These are phyloP conservation scores for Cercophora scortea DNA, from an alignment of 495 filamentous ascomycete species.

Conservation along the genomic window DNA sequence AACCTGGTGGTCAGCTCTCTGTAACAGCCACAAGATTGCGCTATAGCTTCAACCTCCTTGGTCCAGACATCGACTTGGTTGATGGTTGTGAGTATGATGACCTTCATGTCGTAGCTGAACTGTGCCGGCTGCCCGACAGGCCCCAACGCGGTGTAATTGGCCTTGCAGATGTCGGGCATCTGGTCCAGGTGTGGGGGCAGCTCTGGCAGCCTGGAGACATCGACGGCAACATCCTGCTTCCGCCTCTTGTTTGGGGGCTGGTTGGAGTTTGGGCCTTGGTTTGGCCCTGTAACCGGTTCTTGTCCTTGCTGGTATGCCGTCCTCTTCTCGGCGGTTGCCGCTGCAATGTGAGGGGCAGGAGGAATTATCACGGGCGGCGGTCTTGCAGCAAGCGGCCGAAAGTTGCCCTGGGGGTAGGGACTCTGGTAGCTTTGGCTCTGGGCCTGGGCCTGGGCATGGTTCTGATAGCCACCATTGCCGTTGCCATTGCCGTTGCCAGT, in stretches of 20 bases:
- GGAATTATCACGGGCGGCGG: not conserved
- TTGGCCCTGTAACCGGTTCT: too few relatives aligned
- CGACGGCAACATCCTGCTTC: not conserved
- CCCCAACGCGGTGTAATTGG: not conserved
- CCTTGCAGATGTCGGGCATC: slow-evolving; percentile 5
- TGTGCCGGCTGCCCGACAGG: not conserved
- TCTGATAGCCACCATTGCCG: not conserved
- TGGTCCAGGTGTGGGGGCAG: slow-evolving; percentile 2
- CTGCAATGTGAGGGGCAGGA: not conserved
- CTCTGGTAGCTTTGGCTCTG: not conserved
- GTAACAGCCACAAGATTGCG: slow-evolving; percentile 8
- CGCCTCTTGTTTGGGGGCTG: not conserved
- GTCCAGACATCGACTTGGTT: slow-evolving; percentile 7
- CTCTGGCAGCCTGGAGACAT: not conserved
- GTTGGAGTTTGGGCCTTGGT: not conserved
- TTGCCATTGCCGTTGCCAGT: not conserved
- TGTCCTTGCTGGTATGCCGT: not conserved
- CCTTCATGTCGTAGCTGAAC: slow-evolving; percentile 8
- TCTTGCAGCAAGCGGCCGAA: not conserved
- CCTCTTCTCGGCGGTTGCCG: not conserved
- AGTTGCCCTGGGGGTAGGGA: not conserved
- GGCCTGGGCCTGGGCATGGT: not conserved
- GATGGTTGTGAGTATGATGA: slow-evolving; percentile 4
- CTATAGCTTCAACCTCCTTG: slow-evolving; percentile 12
- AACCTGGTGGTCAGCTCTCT: slow-evolving; percentile 11